phyloP scores from a whole-genome alignment of 768 basidiomycete genomes.

The Termitomyces sp. region DNA sequence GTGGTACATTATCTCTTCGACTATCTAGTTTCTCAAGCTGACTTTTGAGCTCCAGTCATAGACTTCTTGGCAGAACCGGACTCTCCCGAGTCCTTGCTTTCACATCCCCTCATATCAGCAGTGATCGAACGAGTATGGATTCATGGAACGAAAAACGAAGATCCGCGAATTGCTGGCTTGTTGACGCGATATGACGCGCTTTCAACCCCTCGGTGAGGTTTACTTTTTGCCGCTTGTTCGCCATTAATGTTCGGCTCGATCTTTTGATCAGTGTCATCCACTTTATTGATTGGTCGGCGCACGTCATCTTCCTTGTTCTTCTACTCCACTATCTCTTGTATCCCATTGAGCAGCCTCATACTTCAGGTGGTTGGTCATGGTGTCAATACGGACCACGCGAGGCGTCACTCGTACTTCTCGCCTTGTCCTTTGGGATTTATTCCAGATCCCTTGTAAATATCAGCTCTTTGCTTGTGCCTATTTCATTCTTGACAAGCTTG shows the following conservation, averaged over 20 bases:
- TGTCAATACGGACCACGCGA: constrained; percentile 27
- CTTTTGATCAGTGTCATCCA: constrained; percentile 33
- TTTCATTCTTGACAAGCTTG: constrained; percentile 36
- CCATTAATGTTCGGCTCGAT: background rate
- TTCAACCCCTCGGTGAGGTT: constrained; percentile 40
- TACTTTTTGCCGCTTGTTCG: background rate
- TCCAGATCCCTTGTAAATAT: constrained; percentile 25
- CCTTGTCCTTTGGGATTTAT: constrained; percentile 29
- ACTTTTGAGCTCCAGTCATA: constrained; percentile 26
- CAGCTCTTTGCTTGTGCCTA: constrained; percentile 32
- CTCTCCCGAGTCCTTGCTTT: constrained; percentile 30
- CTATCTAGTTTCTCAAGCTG: background rate
- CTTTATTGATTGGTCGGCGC: constrained; percentile 33
- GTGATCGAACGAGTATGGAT: constrained; percentile 37
- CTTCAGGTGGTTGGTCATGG: constrained; percentile 15
- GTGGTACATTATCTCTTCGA: constrained; percentile 23
- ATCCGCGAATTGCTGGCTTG: constrained; percentile 2
- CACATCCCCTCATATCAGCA: constrained; percentile 35
- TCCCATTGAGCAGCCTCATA: constrained; percentile 30
- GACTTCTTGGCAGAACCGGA: constrained; percentile 31
- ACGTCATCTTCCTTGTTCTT: constrained; percentile 33
- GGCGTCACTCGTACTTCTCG: constrained; percentile 30
- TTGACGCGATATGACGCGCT: constrained; percentile 28
- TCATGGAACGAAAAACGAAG: constrained; percentile 13
- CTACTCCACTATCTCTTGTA: constrained; percentile 35